Conservation (phyloP, 2,329 filamentous ascomycete species). For the Pestalotiopsis fici region DNA sequence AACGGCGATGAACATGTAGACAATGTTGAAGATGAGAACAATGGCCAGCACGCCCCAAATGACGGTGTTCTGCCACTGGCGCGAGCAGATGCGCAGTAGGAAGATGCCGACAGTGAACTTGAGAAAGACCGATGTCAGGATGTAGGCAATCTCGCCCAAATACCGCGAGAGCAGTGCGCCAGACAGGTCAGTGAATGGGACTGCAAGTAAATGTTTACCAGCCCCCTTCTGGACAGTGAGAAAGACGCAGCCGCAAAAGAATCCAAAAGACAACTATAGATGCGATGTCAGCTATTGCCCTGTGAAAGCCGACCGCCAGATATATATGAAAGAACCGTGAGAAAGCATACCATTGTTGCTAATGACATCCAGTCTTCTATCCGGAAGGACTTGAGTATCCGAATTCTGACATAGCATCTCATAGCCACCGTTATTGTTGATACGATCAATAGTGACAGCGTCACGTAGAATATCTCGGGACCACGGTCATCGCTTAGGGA, state of each 20-base stretch:
- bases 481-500: conserved; percentile 17
- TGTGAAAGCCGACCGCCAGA: too few species aligned
- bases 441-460: conserved; percentile 8
- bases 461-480: conserved; percentile 20
- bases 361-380: conserved; percentile 26
- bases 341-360: conserved; percentile 19
- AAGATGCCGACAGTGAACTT: conserved; percentile 41
- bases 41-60: conserved; percentile 32
- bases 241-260: conserved; percentile 20
- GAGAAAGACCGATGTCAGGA: conserved; percentile 37
- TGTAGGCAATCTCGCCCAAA: conserved; percentile 37
- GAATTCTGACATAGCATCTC: conserved; percentile 26
- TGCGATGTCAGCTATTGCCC: background rate
- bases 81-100: conserved; percentile 36
- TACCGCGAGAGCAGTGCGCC: conserved; percentile 29
- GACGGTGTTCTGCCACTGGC: conserved; percentile 31
- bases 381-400: conserved; percentile 23
- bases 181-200: conserved; percentile 19
- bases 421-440: conserved; percentile 20
- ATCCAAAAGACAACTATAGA: conserved; percentile 18
- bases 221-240: conserved; percentile 21
- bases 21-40: conserved; percentile 31
- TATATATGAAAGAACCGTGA: too few species aligned
- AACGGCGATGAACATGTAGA: conserved; percentile 37
- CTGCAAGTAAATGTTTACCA: conserved; percentile 18